Percentiles rank a stretch among this genome's conserved stretches.
Conservation (phyloP, 331 rosid species). For the Ulmus americana region DNA sequence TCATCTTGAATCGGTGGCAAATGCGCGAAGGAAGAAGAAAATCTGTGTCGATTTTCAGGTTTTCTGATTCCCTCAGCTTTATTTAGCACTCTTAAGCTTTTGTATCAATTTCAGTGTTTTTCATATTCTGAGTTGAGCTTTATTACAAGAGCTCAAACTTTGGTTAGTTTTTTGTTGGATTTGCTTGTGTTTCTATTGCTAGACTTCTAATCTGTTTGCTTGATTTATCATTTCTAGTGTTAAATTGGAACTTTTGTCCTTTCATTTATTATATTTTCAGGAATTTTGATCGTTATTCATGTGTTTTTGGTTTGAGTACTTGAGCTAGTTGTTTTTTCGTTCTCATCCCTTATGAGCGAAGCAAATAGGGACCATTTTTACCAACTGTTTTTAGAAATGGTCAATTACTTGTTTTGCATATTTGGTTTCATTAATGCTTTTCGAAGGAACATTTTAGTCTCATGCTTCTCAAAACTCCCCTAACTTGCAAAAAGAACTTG, state of each 20-base stretch:
- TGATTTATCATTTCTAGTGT: slow-evolving; percentile 21
- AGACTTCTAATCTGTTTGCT: slow-evolving; percentile 21
- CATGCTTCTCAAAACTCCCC: slow-evolving; percentile 22
- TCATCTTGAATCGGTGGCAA: slow-evolving; percentile 44
- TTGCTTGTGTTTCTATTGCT: slow-evolving; percentile 25
- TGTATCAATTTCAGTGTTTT: slow-evolving; percentile 4
- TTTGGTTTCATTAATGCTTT: slow-evolving; percentile 34
- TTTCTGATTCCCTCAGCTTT: slow-evolving; percentile 26
- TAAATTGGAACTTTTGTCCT: slow-evolving; percentile 20
- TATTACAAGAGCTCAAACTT: slow-evolving; percentile 13
- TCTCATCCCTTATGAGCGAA: slow-evolving; percentile 17
- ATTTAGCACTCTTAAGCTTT: slow-evolving; percentile 3
- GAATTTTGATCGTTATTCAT: slow-evolving; percentile 3
- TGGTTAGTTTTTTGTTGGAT: slow-evolving; percentile 20
- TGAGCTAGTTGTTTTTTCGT: slow-evolving; percentile 14
- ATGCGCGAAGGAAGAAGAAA: slow-evolving; percentile 44
- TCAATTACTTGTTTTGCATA: slow-evolving; percentile 19
- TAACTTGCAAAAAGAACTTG: slow-evolving; percentile 42
- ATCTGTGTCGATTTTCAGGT: slow-evolving; percentile 48
- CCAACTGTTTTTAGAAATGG: slow-evolving; percentile 21
- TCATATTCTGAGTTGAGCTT: slow-evolving; percentile 35
- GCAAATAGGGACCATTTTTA: slow-evolving; percentile 22
- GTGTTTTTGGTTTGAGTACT: slow-evolving; percentile 16
- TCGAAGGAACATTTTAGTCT: slow-evolving; percentile 27
- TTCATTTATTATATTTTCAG: too few relatives aligned